These are phyloP conservation scores for Gardenia jasminoides DNA, from an alignment of 257 asterid species.

Conservation along the genomic window DNA sequence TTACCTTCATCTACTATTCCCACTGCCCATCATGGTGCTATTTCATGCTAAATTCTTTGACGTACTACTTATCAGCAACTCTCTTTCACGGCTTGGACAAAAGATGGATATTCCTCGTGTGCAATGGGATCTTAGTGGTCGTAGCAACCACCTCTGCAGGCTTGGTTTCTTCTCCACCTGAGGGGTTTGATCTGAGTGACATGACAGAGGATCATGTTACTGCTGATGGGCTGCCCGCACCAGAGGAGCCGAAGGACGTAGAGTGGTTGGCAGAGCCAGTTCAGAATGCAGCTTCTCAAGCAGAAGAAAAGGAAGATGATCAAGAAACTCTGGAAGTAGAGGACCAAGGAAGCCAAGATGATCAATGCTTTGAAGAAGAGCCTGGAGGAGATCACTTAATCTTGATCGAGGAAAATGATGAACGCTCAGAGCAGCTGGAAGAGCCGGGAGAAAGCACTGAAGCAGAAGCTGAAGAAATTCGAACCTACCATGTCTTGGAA, in stretches of 20 bases:
- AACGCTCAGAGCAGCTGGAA: not conserved
- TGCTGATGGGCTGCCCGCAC: not conserved
- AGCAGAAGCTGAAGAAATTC: not conserved
- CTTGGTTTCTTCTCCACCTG: constrained; percentile 4
- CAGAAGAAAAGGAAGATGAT: not conserved
- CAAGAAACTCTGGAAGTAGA: not conserved
- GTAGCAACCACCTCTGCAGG: constrained; percentile 44
- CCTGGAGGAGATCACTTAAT: not conserved
- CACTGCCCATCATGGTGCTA: constrained; percentile 17
- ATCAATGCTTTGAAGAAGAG: constrained; percentile 1
- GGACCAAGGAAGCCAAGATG: not conserved
- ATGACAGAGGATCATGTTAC: constrained; percentile 10
- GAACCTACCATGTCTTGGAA: not conserved
- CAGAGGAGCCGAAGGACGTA: not conserved
- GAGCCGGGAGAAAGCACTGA: not conserved
- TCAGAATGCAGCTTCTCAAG: constrained; percentile 6
- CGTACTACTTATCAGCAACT: constrained; percentile 21
- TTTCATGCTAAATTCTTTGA: constrained; percentile 22
- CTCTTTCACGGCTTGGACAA: constrained; percentile 42
- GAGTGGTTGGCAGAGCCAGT: not conserved
- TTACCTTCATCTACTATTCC: constrained; percentile 40
- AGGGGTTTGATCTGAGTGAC: constrained; percentile 23
- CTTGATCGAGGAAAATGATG: not conserved
- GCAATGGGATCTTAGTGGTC: constrained; percentile 58
- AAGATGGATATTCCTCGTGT: constrained; percentile 51